Evolutionary conservation across 2,329 filamentous ascomycete species (phyloP), one percentile per base, ranked within the genome.

Genomic region (Aspergillus arachidicola): DNA sequence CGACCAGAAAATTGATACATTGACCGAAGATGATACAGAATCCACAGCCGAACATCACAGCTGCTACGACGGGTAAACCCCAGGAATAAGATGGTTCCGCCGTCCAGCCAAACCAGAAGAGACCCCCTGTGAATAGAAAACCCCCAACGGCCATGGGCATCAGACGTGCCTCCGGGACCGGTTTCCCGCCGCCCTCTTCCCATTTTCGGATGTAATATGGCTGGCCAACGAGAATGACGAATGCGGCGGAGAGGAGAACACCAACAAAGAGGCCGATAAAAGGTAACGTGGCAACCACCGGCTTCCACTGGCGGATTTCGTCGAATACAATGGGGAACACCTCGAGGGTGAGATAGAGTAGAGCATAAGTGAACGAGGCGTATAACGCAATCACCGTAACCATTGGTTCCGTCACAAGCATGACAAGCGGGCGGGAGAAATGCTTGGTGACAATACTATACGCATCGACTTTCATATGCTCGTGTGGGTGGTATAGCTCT

Each of bases 371-470:
- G 63, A 83, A 83, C 0, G 80, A 77, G 6, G 79, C 78, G 59
- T 82, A 82, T 16, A 82, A 67, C 2, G 81, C 77, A 34, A 84
- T 80, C 43, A 75, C 77, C 1, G 79, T 75, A 12, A 84, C 78
- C 69, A 84, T 83, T 0, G 82, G 82, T 63, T 84, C 81, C 1
- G 79, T 82, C 19, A 76, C 64, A 4, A 85, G 72, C 80, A 85
- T 83, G 30, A 64, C 66, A 11, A 82, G 55, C 0, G 81, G 80
- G 1, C 80, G 77, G 16, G 71, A 72, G 30, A 83, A 71, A 60
- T 82, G 77, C 61, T 82, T 82, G 9, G 76, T 81, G 19, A 82
- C 62, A 63, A 81, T 74, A 48, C 75, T 78, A 28, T 75, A 75
- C 28, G 76, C 45, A 58, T 78, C 76, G 36, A 84, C 71, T 59